Evolutionary conservation across 2,329 filamentous ascomycete species (phyloP).

Genomic region (Acrocalymma vagum): DNA sequence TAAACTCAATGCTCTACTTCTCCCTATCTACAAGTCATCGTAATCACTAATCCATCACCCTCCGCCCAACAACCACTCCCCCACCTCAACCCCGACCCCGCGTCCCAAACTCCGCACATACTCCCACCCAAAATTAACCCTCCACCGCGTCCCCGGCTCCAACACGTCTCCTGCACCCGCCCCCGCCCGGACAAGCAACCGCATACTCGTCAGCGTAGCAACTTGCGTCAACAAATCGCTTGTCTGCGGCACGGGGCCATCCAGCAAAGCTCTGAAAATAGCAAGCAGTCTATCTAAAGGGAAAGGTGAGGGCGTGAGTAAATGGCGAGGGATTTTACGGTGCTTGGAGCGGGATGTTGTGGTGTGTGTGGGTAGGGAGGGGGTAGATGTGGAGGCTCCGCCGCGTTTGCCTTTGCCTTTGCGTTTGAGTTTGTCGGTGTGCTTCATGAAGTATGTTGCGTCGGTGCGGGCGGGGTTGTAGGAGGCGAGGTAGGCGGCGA

Average conservation of each 20-base stretch:
- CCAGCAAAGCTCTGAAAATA: slow-evolving; percentile 74
- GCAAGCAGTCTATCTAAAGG: slow-evolving; percentile 80
- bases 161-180: slow-evolving; percentile 66
- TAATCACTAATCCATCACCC: slow-evolving; percentile 38
- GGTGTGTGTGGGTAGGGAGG: slow-evolving; percentile 14
- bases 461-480: slow-evolving; percentile 82
- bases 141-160: slow-evolving; percentile 77
- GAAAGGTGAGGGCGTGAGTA: slow-evolving; percentile 80
- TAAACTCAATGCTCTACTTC: no score
- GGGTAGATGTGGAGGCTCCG: slow-evolving; percentile 26
- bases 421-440: slow-evolving; percentile 61
- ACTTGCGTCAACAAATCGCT: slow-evolving; percentile 64
- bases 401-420: slow-evolving; percentile 58
- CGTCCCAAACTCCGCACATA: slow-evolving; percentile 74
- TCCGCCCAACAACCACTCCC: slow-evolving; percentile 65
- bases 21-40: not conserved
- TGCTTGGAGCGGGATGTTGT: slow-evolving; percentile 56
- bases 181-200: slow-evolving; percentile 71
- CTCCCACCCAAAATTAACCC: slow-evolving; percentile 82
- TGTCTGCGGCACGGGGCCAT: slow-evolving; percentile 51
- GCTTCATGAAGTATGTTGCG: slow-evolving; percentile 77
- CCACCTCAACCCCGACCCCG: slow-evolving; percentile 78
- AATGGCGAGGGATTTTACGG: slow-evolving; percentile 77
- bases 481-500: slow-evolving; percentile 81
- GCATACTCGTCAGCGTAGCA: slow-evolving; percentile 75